Evolutionary conservation across 208 protist species (phyloP), one percentile per base, ranked within the genome.

Genomic region (Jaenimonas drosophilae): DNA sequence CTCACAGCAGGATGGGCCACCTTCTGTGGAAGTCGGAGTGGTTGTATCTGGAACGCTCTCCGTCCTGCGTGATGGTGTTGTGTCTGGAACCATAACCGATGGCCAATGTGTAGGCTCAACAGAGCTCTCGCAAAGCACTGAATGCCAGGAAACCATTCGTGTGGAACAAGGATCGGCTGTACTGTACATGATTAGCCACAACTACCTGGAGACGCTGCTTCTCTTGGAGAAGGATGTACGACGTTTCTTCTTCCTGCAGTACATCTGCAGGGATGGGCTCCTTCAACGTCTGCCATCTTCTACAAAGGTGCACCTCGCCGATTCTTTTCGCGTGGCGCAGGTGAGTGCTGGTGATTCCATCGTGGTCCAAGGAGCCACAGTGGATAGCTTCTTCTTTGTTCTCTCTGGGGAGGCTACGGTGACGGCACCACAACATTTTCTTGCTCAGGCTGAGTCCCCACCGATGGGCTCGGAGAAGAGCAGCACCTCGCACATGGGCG

Each of bases 301-400:
- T 12, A 59, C 50, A 19, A 76, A 78, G 49, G 51, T 58, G 41
- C 68, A 64, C 0, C 32, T 93, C n/a, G 74, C 72, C 14, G 65
- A 75, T 38, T 52, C 58, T 17, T 61, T 93, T 26, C 68, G 67
- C 14, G 64, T 88, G 19, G 64, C 64, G 25, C 63, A 47, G n/a
- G 50, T 86, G 41, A 39, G 58, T 23, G 50, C 68, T 21, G 75
- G 70, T 0, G 48, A 49, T 27, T 48, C 59, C 5, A 52, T 93
- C 14, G 50, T 64, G 20, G 41, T 65, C 30, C 59, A 65, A 20
- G 69, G 74, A 7, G 49, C 57, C 12, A 49, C 58, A 4, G 71
- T 87, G 31, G 68, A 88, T 54, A 89, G 79, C 77, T 61, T 93
- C 47, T 82, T 82, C 62, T 47, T 93, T 7, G 62, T 93, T 23